Conservation (phyloP, 495 filamentous ascomycete genomes). For the Lasiosphaeriaceae sp. region DNA sequence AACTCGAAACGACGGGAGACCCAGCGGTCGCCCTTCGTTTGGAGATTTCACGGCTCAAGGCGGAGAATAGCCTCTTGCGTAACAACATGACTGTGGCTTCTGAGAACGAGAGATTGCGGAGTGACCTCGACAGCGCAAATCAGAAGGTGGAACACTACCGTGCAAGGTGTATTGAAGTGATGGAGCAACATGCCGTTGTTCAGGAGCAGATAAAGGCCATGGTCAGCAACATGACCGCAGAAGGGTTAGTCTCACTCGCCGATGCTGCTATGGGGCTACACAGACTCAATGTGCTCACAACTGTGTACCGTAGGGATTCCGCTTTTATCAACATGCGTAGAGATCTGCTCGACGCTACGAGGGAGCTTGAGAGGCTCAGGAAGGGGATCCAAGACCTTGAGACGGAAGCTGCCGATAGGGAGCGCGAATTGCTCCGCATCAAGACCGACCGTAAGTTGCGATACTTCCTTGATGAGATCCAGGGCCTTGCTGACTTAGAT, state of each 20-base stretch:
- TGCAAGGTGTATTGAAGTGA: conserved; percentile 42
- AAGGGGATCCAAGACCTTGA: conserved; percentile 42
- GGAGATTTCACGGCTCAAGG: conserved; percentile 48
- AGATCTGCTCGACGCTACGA: conserved; percentile 27
- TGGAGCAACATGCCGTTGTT: conserved; percentile 46
- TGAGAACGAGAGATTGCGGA: conserved; percentile 45
- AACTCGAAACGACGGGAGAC: conserved; percentile 32
- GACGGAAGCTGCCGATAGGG: conserved; percentile 38
- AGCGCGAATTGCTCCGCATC: conserved; percentile 41
- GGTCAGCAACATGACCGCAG: conserved; percentile 38
- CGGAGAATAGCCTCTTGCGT: conserved; percentile 50
- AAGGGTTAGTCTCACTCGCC: conserved; percentile 45
- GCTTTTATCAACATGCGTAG: conserved; percentile 36
- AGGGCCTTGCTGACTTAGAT: background rate
- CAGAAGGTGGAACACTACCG: conserved; percentile 38
- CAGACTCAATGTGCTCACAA: conserved; percentile 29
- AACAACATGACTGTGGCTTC: conserved; percentile 45
- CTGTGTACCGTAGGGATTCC: conserved; percentile 35
- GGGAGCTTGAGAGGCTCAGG: conserved; percentile 33
- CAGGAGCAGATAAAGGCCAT: conserved; percentile 49
- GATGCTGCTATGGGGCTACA: conserved; percentile 15
- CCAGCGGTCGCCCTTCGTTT: conserved; percentile 29
- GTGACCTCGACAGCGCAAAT: conserved; percentile 43
- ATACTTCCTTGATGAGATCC: background rate
- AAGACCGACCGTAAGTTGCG: conserved; percentile 34